Evolutionary conservation across 2,329 filamentous ascomycete species (phyloP).

Genomic region (Colletotrichum chlorophyti): DNA sequence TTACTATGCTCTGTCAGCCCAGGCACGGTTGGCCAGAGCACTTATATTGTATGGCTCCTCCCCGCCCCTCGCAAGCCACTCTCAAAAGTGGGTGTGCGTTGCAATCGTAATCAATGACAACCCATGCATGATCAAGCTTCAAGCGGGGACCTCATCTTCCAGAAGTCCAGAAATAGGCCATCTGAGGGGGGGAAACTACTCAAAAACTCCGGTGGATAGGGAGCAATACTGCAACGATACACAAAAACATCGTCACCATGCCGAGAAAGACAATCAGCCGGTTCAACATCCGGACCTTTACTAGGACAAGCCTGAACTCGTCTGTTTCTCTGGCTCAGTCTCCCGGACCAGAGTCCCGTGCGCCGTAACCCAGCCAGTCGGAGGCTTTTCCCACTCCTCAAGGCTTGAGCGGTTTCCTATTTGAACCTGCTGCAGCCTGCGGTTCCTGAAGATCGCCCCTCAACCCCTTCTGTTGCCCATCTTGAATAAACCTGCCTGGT

Average conservation of each 20-base stretch:
- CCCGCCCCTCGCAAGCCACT: no score
- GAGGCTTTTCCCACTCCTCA: background rate
- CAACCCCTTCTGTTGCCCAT: no score
- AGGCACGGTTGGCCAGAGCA: conserved; percentile 10
- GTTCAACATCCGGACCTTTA: background rate
- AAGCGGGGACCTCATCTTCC: no score
- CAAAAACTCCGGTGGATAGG: conserved; percentile 22
- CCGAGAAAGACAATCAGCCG: background rate
- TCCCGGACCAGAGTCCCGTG: conserved; percentile 3
- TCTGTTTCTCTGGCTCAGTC: background rate
- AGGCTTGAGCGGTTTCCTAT: background rate
- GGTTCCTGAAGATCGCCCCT: conserved; percentile 4
- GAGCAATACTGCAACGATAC: conserved; percentile 17
- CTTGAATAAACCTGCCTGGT: conserved; percentile 11
- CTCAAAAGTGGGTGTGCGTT: conserved; percentile 13
- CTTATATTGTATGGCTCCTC: no score
- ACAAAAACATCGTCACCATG: conserved; percentile 5
- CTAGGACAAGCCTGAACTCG: no score
- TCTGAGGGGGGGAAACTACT: no score
- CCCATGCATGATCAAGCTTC: conserved; percentile 12
- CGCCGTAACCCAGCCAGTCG: conserved; percentile 4
- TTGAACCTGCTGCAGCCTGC: background rate
- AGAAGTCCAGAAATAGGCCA: no score
- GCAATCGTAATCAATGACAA: conserved; percentile 4
- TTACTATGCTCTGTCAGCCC: no score